Percentiles rank a stretch among this genome's conserved stretches.
Conservation (phyloP, 2,329 filamentous ascomycete species). For the Ciborinia camelliae region DNA sequence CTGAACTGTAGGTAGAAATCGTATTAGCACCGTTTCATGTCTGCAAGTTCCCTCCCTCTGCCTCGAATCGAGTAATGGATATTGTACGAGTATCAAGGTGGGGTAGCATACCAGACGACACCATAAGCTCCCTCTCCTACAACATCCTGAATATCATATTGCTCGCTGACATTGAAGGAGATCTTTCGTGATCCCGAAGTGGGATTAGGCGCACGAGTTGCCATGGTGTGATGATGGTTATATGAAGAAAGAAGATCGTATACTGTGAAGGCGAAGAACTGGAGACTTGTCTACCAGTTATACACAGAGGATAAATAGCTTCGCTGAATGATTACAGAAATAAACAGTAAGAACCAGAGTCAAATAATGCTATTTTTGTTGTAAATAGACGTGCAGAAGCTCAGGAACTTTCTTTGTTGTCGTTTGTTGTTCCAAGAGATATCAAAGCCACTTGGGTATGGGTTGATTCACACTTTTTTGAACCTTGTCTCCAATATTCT, state of each 20-base stretch:
- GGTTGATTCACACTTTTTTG: neutral
- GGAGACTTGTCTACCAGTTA: constrained; percentile 10
- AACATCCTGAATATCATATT: constrained; percentile 99
- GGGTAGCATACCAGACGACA: constrained; percentile 76
- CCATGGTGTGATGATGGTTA: constrained; percentile 27
- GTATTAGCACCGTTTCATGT: constrained; percentile 2
- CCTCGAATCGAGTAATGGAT: neutral
- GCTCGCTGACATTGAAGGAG: constrained; percentile 98
- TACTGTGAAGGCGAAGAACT: constrained; percentile 2
- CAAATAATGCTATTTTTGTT: neutral
- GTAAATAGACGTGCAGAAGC: constrained; percentile 5
- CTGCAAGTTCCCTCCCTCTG: neutral
- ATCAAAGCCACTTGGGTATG: constrained; percentile 20
- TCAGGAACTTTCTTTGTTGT: constrained; percentile 18
- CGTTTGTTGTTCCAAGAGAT: constrained; percentile 8
- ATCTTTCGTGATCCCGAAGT: constrained; percentile 78
- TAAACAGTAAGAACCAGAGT: neutral
- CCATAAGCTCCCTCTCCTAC: constrained; percentile 98
- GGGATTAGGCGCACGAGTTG: constrained; percentile 49
- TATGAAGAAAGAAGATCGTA: neutral
- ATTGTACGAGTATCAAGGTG: constrained; percentile 8
- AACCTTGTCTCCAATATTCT: constrained; percentile 5
- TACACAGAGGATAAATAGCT: neutral
- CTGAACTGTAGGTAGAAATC: constrained; percentile 60
- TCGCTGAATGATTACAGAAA: constrained; percentile 5